Percentiles rank a stretch among this genome's conserved stretches.
These are phyloP conservation scores for Byssothecium circinans DNA, from an alignment of 2,329 filamentous ascomycete species.

Conservation along the genomic window DNA sequence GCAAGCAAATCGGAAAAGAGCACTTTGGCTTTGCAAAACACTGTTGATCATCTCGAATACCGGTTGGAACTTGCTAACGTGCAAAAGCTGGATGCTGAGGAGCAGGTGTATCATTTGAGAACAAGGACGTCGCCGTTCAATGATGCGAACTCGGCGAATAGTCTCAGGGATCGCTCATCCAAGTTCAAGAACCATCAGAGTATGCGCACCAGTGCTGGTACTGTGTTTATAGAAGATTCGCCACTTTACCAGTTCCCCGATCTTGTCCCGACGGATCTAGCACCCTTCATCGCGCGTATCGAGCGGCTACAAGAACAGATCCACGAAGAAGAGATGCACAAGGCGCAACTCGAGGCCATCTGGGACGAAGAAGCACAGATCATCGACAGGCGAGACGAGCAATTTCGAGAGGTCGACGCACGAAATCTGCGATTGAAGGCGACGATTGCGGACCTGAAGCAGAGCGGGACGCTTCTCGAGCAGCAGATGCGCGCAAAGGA, in stretches of 20 bases:
- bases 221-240: slow-evolving; percentile 30
- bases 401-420: neutral
- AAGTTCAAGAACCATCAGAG: slow-evolving; percentile 10
- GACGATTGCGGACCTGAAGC: neutral
- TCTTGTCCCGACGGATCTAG: slow-evolving; percentile 25
- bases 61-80: slow-evolving; percentile 46
- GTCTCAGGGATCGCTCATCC: slow-evolving; percentile 4
- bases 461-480: slow-evolving; percentile 23
- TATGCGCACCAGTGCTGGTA: slow-evolving; percentile 30
- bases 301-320: slow-evolving; percentile 39
- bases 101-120: slow-evolving; percentile 37
- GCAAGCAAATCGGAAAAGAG: slow-evolving; percentile 28
- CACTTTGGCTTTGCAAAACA: slow-evolving; percentile 39
- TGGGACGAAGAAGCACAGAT: slow-evolving; percentile 20
- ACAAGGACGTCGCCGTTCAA: slow-evolving; percentile 34
- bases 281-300: slow-evolving; percentile 30
- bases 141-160: slow-evolving; percentile 17
- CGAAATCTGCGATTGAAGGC: slow-evolving; percentile 2
- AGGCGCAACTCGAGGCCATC: slow-evolving; percentile 26
- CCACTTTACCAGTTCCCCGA: slow-evolving; percentile 16
- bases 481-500: slow-evolving; percentile 26
- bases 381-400: slow-evolving; percentile 5
- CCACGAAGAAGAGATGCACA: slow-evolving; percentile 31
- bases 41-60: slow-evolving; percentile 42
- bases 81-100: slow-evolving; percentile 46